Conservation (phyloP, 1,284 basidiomycete genomes). For the Flammula alnicola region DNA sequence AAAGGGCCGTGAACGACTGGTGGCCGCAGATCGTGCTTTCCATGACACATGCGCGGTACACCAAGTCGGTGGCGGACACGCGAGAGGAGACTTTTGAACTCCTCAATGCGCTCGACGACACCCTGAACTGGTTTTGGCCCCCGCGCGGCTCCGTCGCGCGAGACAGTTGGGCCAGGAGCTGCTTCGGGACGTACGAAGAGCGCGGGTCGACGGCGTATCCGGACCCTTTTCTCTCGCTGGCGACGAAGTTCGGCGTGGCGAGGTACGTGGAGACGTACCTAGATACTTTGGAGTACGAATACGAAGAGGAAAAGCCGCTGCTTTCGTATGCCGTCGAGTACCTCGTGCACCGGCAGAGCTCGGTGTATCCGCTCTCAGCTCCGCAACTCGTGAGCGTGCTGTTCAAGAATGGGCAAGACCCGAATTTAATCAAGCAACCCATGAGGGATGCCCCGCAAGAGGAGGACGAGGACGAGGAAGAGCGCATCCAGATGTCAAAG, state of each 20-base stretch:
- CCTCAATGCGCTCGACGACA: constrained; percentile 14
- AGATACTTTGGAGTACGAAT: constrained; percentile 15
- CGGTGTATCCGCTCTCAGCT: constrained; percentile 10
- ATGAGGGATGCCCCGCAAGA: neutral
- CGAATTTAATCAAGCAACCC: constrained; percentile 10
- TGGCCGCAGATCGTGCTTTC: constrained; percentile 11
- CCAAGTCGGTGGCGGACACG: neutral
- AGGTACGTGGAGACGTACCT: constrained; percentile 11
- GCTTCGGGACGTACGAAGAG: constrained; percentile 16
- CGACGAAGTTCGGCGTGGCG: constrained; percentile 14
- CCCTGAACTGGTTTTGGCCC: constrained; percentile 16
- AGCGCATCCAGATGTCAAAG: neutral
- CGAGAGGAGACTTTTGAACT: constrained; percentile 8
- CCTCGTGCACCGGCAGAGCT: constrained; percentile 12
- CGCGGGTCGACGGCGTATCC: constrained; percentile 7
- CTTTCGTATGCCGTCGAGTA: constrained; percentile 16
- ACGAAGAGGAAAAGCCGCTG: constrained; percentile 13
- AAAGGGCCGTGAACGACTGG: constrained; percentile 14
- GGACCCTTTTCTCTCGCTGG: constrained; percentile 15
- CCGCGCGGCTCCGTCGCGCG: constrained; percentile 10
- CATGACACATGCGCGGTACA: constrained; percentile 14
- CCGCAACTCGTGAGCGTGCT: constrained; percentile 6
- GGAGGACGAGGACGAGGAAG: constrained; percentile 1
- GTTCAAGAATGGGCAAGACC: constrained; percentile 14
- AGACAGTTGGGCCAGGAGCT: constrained; percentile 16